Evolutionary conservation across 352 stramenopile genomes (phyloP).

Genomic region (Pythium dissimile): DNA sequence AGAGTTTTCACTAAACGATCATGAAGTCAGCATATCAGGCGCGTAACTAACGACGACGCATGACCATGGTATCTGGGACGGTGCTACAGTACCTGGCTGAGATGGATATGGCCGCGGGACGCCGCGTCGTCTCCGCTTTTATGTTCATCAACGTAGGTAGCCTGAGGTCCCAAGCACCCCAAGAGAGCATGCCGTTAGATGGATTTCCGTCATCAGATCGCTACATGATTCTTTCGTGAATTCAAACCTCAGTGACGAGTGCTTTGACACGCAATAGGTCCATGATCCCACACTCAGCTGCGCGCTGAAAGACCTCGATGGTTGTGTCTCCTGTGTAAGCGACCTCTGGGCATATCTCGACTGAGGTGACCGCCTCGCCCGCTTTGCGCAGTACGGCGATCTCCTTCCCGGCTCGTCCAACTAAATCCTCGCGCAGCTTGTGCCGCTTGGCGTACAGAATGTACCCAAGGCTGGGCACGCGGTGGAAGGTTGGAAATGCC

Average conservation of each 20-base stretch:
- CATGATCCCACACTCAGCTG: slow-evolving; percentile 11
- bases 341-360: slow-evolving; percentile 44
- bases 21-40: not conserved
- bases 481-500: slow-evolving; percentile 64
- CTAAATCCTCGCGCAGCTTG: slow-evolving; percentile 49
- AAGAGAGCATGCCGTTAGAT: no score
- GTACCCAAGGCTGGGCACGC: slow-evolving; percentile 74
- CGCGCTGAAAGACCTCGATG: slow-evolving; percentile 46
- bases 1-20: not conserved
- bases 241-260: slow-evolving; percentile 81
- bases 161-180: slow-evolving; percentile 22
- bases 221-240: no score
- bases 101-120: slow-evolving; percentile 66
- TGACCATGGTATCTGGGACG: not conserved
- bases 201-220: no score
- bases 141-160: slow-evolving; percentile 57
- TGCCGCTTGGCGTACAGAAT: slow-evolving; percentile 62
- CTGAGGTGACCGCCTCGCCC: slow-evolving; percentile 42
- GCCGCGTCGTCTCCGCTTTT: slow-evolving; percentile 43
- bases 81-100: slow-evolving; percentile 76
- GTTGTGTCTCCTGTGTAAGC: slow-evolving; percentile 85
- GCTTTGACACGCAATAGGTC: slow-evolving; percentile 66
- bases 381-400: slow-evolving; percentile 44
- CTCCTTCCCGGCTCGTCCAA: slow-evolving; percentile 31
- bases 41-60: not conserved